phyloP scores from a whole-genome alignment of 2,329 filamentous ascomycete species.

The Phialocephala subalpina region DNA sequence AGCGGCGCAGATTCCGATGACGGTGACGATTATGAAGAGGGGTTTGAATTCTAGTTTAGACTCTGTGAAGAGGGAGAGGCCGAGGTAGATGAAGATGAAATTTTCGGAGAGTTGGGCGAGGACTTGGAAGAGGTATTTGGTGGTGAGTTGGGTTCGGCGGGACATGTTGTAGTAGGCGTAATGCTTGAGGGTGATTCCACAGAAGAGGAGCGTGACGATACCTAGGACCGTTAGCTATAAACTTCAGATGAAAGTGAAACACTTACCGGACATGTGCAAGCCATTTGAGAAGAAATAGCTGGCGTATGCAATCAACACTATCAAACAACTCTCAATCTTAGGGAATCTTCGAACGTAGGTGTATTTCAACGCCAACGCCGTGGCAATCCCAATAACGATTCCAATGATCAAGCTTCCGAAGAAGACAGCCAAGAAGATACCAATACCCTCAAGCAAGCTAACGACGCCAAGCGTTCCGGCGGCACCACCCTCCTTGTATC shows the following conservation, averaged over 20 bases:
- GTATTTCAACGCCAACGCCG: slow-evolving; percentile 90
- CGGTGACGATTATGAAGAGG: slow-evolving; percentile 91
- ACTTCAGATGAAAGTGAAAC: slow-evolving; percentile 2
- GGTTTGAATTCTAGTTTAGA: slow-evolving; percentile 89
- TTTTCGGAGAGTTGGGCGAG: slow-evolving; percentile 96
- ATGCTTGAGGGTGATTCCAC: slow-evolving; percentile 97
- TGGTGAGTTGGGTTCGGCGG: slow-evolving; percentile 93
- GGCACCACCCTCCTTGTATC: slow-evolving; percentile 81
- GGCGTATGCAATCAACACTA: slow-evolving; percentile 93
- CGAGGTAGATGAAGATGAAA: slow-evolving; percentile 99
- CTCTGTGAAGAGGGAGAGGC: slow-evolving; percentile 93
- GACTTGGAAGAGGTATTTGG: slow-evolving; percentile 96
- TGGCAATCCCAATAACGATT: slow-evolving; percentile 83
- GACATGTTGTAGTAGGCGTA: slow-evolving; percentile 99
- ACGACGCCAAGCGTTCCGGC: slow-evolving; percentile 75
- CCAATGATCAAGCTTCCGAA: slow-evolving; percentile 93
- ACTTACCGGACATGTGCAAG: slow-evolving; percentile 90
- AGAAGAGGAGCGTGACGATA: slow-evolving; percentile 96
- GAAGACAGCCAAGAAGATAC: slow-evolving; percentile 95
- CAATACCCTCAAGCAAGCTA: slow-evolving; percentile 89
- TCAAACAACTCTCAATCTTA: slow-evolving; percentile 95
- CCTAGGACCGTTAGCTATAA: slow-evolving; percentile 18
- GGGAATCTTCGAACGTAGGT: slow-evolving; percentile 92
- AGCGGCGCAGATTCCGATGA: slow-evolving; percentile 89
- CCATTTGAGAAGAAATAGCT: slow-evolving; percentile 99